Conservation (phyloP, 352 stramenopile species). For the Phytophthora ohioensis region DNA sequence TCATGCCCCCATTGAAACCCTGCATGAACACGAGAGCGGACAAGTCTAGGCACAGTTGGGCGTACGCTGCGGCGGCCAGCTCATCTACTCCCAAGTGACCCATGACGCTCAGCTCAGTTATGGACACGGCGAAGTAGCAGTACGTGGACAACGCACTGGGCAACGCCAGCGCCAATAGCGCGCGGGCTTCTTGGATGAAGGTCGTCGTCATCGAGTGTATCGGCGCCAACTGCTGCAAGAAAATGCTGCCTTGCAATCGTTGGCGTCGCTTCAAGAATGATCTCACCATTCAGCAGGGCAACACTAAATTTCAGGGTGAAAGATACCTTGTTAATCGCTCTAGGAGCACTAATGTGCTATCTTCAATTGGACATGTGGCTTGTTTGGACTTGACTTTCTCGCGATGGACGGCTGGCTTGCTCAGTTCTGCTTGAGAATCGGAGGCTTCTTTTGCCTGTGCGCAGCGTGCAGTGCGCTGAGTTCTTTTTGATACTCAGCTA, state of each 20-base stretch:
- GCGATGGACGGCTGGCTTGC: too few relatives aligned
- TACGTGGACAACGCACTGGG: conserved; percentile 70
- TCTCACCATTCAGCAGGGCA: too few relatives aligned
- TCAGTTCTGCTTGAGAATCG: too few relatives aligned
- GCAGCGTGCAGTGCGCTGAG: background rate
- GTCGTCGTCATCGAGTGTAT: conserved; percentile 9
- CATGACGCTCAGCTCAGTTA: conserved; percentile 85
- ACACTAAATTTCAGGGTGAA: too few relatives aligned
- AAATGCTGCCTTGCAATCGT: too few relatives aligned
- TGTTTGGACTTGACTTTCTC: background rate
- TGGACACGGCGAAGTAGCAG: conserved; percentile 80
- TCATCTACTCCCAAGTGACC: conserved; percentile 82
- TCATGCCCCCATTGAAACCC: conserved; percentile 81
- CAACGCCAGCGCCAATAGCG: conserved; percentile 62
- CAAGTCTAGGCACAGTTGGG: conserved; percentile 80
- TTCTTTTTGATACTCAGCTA: too few relatives aligned
- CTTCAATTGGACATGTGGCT: background rate
- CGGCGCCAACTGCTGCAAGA: background rate
- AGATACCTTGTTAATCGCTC: background rate
- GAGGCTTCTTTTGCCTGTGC: background rate
- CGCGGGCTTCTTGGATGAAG: conserved; percentile 26
- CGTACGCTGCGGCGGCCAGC: conserved; percentile 77
- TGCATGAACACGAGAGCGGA: conserved; percentile 84
- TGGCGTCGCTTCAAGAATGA: too few relatives aligned
- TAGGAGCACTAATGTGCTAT: background rate